Base-by-base conservation (phyloP, 257 asterid genomes). In the Fraxinus excelsior region DNA sequence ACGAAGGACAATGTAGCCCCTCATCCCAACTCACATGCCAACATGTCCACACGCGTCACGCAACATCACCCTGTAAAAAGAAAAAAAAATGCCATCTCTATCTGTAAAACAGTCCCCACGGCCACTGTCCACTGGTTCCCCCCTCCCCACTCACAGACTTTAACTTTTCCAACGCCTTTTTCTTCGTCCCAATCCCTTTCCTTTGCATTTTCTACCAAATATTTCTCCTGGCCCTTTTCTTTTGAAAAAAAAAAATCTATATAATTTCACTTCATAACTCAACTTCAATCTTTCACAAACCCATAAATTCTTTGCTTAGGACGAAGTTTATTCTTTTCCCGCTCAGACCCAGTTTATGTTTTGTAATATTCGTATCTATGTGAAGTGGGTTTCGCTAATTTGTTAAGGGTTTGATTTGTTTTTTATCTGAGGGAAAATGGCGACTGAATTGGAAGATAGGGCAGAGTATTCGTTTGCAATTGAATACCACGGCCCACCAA, bases 401-500 rank as follows among this genome's bases (percentile, higher is more conserved):
- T 9, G 31, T 21, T 60, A 6, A 71, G 71, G 71, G 65, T 4
- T 68, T 78, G 74, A 51, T 79, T 65, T 2, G 19, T 40, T 78
- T 78, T 58, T 79, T 79, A 60, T 79, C 74, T 42, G 68, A 62
- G 25, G 82, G 10, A 7, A 65, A 71, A 25, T 82, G 88, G 90
- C 87, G 86, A 87, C 84, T 70, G 75, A 75, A 74, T 90, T 82
- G 74, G 88, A 89, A 74, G 96, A 90, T 73, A 92, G 87, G 80
- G 87, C 82, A 58, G 94, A 91, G 74, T 93, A 91, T 86, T 91
- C 96, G 67, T 91, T 93, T 74, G 99, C 99, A 0, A 26, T 80
- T 88, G 99, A 96, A 83, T 96, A 96, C 79, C 88, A 85, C 74
- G 99, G 99, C 21, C 99, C 99, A 49, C 97, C 98, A n/a, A 90